Conservation (phyloP, 176 grass and related monocot species). For the Oryza punctata region DNA sequence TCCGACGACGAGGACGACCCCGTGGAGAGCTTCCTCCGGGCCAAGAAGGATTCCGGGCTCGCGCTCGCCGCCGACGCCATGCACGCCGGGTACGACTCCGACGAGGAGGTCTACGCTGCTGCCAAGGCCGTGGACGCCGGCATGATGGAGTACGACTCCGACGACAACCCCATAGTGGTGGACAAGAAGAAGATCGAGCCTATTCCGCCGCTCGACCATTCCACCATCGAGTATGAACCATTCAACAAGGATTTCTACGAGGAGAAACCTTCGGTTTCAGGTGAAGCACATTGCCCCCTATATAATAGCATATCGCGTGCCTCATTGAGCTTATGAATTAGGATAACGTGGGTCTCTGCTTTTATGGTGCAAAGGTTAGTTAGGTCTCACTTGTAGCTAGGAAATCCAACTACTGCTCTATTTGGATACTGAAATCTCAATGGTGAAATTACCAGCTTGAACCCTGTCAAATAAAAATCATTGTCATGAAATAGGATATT, state of each 20-base stretch:
- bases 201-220: constrained; percentile 81
- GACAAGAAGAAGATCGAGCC: constrained; percentile 99
- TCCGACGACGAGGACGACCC: constrained; percentile 89
- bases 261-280: constrained; percentile 88
- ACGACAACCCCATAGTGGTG: constrained; percentile 79
- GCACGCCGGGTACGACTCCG: constrained; percentile 77
- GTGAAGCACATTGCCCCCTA: constrained; percentile 37
- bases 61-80: constrained; percentile 79
- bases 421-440: constrained; percentile 23
- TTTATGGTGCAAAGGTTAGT: neutral
- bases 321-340: neutral
- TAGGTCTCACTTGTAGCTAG: neutral
- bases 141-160: constrained; percentile 90
- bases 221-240: constrained; percentile 64
- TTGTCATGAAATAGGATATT: neutral
- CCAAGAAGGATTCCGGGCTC: constrained; percentile 86
- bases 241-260: constrained; percentile 97
- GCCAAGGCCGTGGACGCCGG: constrained; percentile 97
- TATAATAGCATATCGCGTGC: constrained; percentile 32
- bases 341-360: neutral
- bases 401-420: neutral
- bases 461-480: no score
- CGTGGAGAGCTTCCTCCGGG: constrained; percentile 80
- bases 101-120: constrained; percentile 96
- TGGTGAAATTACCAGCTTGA: neutral